Conservation (phyloP, 352 stramenopile species). For the Phytopythium aichiense region DNA sequence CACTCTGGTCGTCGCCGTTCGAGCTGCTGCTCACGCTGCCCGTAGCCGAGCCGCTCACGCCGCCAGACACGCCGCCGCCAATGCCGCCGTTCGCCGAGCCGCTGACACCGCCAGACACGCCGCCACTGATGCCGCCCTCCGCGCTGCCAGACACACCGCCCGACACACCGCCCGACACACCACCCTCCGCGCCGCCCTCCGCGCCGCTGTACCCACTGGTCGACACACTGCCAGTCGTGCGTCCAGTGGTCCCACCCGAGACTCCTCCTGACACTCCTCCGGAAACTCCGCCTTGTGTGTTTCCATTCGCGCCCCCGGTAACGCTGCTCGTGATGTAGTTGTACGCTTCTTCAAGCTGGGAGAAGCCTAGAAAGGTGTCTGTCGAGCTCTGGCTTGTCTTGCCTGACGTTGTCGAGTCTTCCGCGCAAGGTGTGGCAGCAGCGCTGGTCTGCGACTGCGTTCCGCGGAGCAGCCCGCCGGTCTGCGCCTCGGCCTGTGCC, state of each 20-base stretch:
- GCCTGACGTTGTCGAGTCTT: not conserved
- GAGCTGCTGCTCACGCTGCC: no score
- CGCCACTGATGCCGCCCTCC: not conserved
- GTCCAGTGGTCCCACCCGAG: not conserved
- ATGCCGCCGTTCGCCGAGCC: not conserved
- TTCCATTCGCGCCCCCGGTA: not conserved
- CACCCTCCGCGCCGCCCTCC: no score
- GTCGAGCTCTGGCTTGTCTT: not conserved
- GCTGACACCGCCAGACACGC: not conserved
- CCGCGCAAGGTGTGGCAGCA: not conserved
- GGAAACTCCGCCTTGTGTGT: not conserved
- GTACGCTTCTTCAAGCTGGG: not conserved
- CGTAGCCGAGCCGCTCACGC: not conserved
- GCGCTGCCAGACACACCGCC: not conserved
- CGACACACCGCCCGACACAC: no score
- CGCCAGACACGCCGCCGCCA: not conserved
- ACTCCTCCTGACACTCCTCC: not conserved
- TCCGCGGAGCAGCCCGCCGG: not conserved
- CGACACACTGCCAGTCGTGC: no score
- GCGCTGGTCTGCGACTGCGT: not conserved
- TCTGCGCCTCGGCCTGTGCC: not conserved
- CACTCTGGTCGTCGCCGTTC: not conserved
- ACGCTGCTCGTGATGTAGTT: not conserved
- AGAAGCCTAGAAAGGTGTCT: not conserved
- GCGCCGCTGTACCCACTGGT: no score